Evolutionary conservation across 192 early-diverging fungal genomes (phyloP).

Genomic region (Spizellomyces punctatus): DNA sequence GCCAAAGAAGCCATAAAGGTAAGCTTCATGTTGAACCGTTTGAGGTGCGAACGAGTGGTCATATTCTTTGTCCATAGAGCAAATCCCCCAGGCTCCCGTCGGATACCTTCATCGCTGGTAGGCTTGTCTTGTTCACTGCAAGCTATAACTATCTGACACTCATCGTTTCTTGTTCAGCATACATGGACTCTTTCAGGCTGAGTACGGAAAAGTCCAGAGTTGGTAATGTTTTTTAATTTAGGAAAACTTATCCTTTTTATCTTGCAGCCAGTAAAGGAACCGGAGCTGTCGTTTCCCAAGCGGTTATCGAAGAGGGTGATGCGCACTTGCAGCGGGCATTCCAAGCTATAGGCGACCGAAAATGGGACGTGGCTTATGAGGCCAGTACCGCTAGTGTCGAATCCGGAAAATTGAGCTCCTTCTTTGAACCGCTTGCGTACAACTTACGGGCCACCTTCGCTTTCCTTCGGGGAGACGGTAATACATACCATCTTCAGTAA

Average conservation of each 20-base stretch:
- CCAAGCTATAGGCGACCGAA: slow-evolving; percentile 53
- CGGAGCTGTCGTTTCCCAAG: slow-evolving; percentile 21
- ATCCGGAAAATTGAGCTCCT: slow-evolving; percentile 30
- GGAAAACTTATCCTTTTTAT: background rate
- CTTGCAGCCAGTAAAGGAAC: slow-evolving; percentile 11
- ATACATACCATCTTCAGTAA: slow-evolving; percentile 9
- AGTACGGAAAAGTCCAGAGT: slow-evolving; percentile 38
- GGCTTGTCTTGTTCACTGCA: no score
- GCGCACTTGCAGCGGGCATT: slow-evolving; percentile 57
- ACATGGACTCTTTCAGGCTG: slow-evolving; percentile 89
- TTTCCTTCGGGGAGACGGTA: slow-evolving; percentile 78
- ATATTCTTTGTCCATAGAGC: slow-evolving; percentile 14
- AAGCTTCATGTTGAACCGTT: slow-evolving; percentile 5
- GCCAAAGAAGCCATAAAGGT: slow-evolving; percentile 72
- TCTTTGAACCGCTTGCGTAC: slow-evolving; percentile 66
- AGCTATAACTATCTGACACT: no score
- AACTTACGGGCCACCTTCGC: slow-evolving; percentile 88
- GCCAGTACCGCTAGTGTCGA: slow-evolving; percentile 2
- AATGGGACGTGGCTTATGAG: slow-evolving; percentile 37
- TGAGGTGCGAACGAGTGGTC: slow-evolving; percentile 11
- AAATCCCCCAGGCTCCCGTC: slow-evolving; percentile 77
- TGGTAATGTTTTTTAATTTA: slow-evolving; percentile 9
- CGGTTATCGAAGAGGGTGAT: slow-evolving; percentile 32
- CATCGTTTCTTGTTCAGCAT: slow-evolving; percentile 48
- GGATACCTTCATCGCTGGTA: slow-evolving; percentile 73